phyloP scores from a whole-genome alignment of 1,284 basidiomycete genomes.

The Cryptococcus hybrid region DNA sequence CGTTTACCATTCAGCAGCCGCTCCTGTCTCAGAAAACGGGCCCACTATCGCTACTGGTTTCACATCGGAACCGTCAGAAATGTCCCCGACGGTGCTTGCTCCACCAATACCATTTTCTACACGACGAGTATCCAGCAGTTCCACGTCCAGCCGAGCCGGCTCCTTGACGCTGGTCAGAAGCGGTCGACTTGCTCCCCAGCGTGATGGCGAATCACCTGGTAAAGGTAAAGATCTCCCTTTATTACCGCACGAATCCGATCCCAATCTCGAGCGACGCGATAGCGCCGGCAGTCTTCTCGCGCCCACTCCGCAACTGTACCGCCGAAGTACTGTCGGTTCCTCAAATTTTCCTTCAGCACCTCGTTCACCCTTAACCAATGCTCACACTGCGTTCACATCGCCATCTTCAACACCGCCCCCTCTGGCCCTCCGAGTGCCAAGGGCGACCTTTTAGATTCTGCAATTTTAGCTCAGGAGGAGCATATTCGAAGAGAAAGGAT shows the following conservation, averaged over 20 bases:
- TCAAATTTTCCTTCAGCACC: conserved; percentile 13
- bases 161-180: conserved; percentile 40
- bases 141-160: conserved; percentile 37
- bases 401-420: conserved; percentile 4
- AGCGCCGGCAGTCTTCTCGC: conserved; percentile 6
- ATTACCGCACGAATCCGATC: conserved; percentile 1
- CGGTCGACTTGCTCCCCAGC: conserved; percentile 24
- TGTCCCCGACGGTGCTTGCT: conserved; percentile 7
- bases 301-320: conserved; percentile 8
- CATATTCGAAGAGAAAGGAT: conserved; percentile 64
- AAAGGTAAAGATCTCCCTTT: conserved; percentile 19
- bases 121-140: conserved; percentile 21
- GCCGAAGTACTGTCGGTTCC: conserved; percentile 37
- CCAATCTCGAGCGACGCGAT: conserved; percentile 5
- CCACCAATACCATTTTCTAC: conserved; percentile 7
- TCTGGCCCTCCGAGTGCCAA: conserved; percentile 42
- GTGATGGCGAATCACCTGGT: conserved; percentile 2
- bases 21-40: neutral
- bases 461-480: conserved; percentile 80
- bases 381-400: conserved; percentile 25
- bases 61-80: conserved; percentile 20
- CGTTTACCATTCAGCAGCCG: neutral
- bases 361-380: conserved; percentile 33
- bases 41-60: conserved; percentile 21
- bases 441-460: conserved; percentile 53